Evolutionary conservation across 148 eudicot species (phyloP), one percentile per base, ranked within the genome.

Genomic region (Cornus kousa): DNA sequence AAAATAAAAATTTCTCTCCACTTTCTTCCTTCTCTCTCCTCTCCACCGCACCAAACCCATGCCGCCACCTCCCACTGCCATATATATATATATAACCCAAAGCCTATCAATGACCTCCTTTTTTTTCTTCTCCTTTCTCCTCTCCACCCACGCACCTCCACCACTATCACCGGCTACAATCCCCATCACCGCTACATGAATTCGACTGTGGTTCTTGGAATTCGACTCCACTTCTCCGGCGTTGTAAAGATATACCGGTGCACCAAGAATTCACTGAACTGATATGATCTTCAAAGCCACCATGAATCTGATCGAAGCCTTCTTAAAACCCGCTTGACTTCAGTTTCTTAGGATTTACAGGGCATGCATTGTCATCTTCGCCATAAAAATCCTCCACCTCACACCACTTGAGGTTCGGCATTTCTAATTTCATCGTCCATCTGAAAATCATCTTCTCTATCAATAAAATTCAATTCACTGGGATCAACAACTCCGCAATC

Each of bases 391-490:
- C 78, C 37, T 80, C 88, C 40, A 39, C 84, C 69, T 82, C 80
- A 71, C 83, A 74, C 43, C 87, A 80, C 46, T 82, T 81, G 7
- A 78, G 80, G 71, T 82, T 82, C 62, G 74, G 88, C 88, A 85
- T 89, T 85, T 72, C 81, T 19, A 76, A 66, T 78, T 78, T 81
- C 73, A 46, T 68, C 72, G 80, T 40, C 53, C 81, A 78, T 70
- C 78, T 79, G 8, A 78, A 55, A 23, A 83, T 82, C 91, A 86
- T 86, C 80, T 69, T 71, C 55, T 46, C 39, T 32, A 23, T n/a
- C 20, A 5, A 71, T 37, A 68, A 83, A 78, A 78, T 67, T 64
- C 77, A 43, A 76, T 16, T 39, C 70, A 7, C 32, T 20, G 9
- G 68, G 6, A 28, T 17, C 23, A 28, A 12, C 40, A 31, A 55